phyloP scores from a whole-genome alignment of 2,329 filamentous ascomycete genomes.

The Akanthomyces uredinophilus region DNA sequence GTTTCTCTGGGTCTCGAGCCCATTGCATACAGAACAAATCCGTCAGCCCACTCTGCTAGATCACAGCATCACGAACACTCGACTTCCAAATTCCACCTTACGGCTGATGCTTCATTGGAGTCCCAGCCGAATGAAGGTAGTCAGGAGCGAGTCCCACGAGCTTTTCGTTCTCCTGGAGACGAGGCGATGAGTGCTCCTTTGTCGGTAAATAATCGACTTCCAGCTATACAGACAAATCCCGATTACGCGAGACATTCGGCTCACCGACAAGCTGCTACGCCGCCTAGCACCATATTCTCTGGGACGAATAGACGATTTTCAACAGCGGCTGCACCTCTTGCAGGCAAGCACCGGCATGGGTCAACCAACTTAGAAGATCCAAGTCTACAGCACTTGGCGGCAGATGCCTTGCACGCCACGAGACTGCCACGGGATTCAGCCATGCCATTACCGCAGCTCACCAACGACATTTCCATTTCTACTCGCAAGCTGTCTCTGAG shows the following conservation, averaged over 20 bases:
- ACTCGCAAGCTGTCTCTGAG: constrained; percentile 27
- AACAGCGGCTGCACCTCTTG: not conserved
- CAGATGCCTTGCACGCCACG: constrained; percentile 28
- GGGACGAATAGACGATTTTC: not conserved
- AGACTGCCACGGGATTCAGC: constrained; percentile 16
- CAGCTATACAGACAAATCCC: not conserved
- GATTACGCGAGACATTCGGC: not conserved
- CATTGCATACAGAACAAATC: not conserved
- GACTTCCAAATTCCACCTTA: not conserved
- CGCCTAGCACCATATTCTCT: not conserved
- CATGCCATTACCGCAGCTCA: constrained; percentile 5
- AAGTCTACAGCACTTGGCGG: constrained; percentile 28
- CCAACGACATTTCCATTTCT: constrained; percentile 13
- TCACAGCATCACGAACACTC: not conserved
- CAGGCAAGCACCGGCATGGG: not conserved
- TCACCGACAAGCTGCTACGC: not conserved
- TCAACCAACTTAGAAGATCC: constrained; percentile 12
- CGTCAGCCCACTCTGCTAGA: not conserved
- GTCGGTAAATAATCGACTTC: constrained; percentile 3
- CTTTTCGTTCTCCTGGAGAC: not conserved
- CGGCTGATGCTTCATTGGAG: not conserved
- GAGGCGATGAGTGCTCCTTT: not conserved
- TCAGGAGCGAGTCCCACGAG: not conserved
- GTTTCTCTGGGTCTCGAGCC: not conserved
- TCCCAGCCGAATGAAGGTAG: not conserved